Evolutionary conservation across 2,329 filamentous ascomycete genomes (phyloP).

Genomic region (Bipolaris oryzae): DNA sequence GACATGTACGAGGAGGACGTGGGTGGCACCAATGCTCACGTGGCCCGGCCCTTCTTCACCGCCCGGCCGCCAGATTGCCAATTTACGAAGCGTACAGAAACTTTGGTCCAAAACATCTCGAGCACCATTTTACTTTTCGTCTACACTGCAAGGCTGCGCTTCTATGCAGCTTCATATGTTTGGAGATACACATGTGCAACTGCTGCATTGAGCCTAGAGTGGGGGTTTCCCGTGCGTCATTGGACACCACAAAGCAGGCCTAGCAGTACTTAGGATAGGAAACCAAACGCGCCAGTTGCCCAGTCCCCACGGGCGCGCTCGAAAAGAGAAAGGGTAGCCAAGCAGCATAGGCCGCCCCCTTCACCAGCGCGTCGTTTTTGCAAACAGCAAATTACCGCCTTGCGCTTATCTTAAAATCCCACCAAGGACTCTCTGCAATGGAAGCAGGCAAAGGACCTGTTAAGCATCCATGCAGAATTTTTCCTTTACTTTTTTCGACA

Average conservation of each 20-base stretch:
- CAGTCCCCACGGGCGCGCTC: neutral
- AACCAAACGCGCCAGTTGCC: constrained; percentile 11
- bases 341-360: neutral
- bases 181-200: constrained; percentile 18
- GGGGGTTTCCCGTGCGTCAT: neutral
- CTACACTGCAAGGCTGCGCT: constrained; percentile 13
- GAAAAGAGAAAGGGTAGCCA: neutral
- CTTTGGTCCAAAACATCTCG: constrained; percentile 7
- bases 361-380: neutral
- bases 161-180: constrained; percentile 14
- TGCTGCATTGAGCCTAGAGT: constrained; percentile 19
- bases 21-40: constrained; percentile 16
- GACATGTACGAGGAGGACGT: constrained; percentile 7
- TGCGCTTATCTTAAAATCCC: constrained; percentile 11
- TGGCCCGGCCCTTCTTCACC: constrained; percentile 17
- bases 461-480: constrained; percentile 4
- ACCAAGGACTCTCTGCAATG: constrained; percentile 6
- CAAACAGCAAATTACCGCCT: constrained; percentile 5
- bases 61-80: constrained; percentile 12
- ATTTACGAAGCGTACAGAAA: neutral
- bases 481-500: neutral
- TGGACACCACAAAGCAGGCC: constrained; percentile 4
- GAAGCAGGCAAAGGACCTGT: neutral
- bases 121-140: constrained; percentile 4
- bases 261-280: neutral